Conservation (phyloP, 805 yeast genomes). For the Saccharomycopsis selenospora region DNA sequence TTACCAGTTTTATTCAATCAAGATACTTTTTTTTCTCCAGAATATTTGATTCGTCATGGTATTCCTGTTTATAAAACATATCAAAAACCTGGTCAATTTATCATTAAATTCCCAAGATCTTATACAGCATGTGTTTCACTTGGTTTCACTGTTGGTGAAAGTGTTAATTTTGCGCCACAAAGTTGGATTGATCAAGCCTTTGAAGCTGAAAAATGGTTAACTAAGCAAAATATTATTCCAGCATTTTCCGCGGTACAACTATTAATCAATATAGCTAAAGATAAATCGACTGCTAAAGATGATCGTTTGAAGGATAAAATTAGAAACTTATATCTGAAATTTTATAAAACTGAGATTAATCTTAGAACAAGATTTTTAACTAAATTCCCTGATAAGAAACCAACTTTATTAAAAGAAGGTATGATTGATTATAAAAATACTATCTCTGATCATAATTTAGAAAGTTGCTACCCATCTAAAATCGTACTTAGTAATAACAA, state of each 20-base stretch:
- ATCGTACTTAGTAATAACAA: constrained; percentile 30
- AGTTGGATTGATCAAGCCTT: constrained; percentile 47
- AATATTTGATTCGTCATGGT: constrained; percentile 38
- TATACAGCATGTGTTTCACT: constrained; percentile 45
- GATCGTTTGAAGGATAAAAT: constrained; percentile 31
- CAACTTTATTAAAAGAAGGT: constrained; percentile 18
- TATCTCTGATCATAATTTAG: constrained; percentile 48
- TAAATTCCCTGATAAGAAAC: constrained; percentile 24
- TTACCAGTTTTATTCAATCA: constrained; percentile 29
- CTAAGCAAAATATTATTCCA: constrained; percentile 42
- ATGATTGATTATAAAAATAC: constrained; percentile 29
- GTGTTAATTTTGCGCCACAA: constrained; percentile 47
- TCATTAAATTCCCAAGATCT: constrained; percentile 50
- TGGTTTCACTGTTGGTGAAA: constrained; percentile 52
- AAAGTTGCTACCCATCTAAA: constrained; percentile 48
- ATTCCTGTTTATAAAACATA: constrained; percentile 40
- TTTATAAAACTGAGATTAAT: constrained; percentile 38
- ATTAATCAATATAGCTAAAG: constrained; percentile 39
- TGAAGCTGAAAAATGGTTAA: constrained; percentile 46
- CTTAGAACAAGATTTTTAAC: constrained; percentile 34
- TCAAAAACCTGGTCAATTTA: constrained; percentile 58
- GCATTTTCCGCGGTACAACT: constrained; percentile 45
- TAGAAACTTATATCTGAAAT: constrained; percentile 28
- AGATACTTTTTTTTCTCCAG: constrained; percentile 45
- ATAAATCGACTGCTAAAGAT: constrained; percentile 32